These are phyloP conservation scores for Leccinum sublutescens DNA, from an alignment of 768 basidiomycete species.

Conservation along the genomic window DNA sequence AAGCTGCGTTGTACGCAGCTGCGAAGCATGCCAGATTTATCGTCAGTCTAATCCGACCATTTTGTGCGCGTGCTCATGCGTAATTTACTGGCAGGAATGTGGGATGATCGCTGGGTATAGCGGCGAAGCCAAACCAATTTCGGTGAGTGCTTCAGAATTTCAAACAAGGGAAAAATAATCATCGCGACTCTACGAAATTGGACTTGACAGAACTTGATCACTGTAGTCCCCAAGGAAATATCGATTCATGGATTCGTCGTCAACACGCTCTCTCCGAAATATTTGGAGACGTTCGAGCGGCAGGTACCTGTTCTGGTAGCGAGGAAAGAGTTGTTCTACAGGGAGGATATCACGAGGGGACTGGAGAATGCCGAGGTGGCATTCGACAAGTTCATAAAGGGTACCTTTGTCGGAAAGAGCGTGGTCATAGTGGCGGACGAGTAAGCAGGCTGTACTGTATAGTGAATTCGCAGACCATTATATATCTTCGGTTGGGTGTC, in stretches of 20 bases:
- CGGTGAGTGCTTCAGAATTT: neutral
- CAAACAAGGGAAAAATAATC: neutral
- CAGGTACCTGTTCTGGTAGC: conserved; percentile 41
- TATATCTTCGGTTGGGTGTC: neutral
- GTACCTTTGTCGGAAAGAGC: conserved; percentile 9
- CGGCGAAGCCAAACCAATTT: neutral
- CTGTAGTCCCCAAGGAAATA: conserved; percentile 41
- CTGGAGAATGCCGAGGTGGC: conserved; percentile 34
- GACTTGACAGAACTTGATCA: conserved; percentile 33
- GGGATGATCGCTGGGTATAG: conserved; percentile 13
- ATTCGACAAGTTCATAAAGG: conserved; percentile 8
- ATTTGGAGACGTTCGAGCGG: conserved; percentile 41
- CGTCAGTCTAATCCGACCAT: conserved; percentile 13
- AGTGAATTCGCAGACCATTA: neutral
- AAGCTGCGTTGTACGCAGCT: conserved; percentile 51
- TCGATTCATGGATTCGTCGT: conserved; percentile 48
- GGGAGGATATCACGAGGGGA: conserved; percentile 46
- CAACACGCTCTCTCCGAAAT: conserved; percentile 28
- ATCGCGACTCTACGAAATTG: neutral
- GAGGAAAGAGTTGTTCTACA: conserved; percentile 45
- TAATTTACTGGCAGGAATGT: conserved; percentile 30
- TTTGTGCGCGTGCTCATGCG: neutral
- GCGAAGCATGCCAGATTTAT: conserved; percentile 49
- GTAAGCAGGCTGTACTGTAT: neutral
- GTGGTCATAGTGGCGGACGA: conserved; percentile 6